Base-by-base conservation (phyloP, 495 filamentous ascomycete genomes). In the Penicillium taxi region DNA sequence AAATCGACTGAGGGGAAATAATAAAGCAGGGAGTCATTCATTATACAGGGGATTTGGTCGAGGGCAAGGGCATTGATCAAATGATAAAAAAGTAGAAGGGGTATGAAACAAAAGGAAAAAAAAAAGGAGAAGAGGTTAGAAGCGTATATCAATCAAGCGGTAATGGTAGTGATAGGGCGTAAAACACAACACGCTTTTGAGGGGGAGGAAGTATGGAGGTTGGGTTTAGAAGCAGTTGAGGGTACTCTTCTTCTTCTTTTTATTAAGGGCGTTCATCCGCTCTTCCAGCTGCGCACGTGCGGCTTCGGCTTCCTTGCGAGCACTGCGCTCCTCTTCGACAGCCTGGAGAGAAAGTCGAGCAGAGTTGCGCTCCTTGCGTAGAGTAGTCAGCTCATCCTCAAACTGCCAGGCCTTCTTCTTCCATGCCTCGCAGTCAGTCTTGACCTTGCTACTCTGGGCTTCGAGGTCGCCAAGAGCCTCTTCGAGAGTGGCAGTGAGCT, bases 381-480 rank as follows among this genome's bases (percentile, higher is more conserved):
- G 70, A 17, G 78, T 75, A 35, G 72, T 71, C 20, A 94, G 61
- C 63, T 98, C 91, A 17, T 75, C 66, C 55, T 96, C 90, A 18
- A 90, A 70, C 39, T 74, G 70, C 58, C 64, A 72, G 22, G 82
- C 81, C 59, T 89, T 86, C 64, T 81, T 84, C 59, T 82, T 86
- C 81, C 88, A 95, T 24, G 68, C 74, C n/a, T 96, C 88, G 56
- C 81, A 77, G 54, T 98, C 91, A 11, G 62, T 55, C 69, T 89
- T 93, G 61, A 82, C 75, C 64, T 85, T 85, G 61, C 82, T 88
- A 53, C 78, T 82, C 46, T 90, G 84, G 32, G 74, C 67, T 61
- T 98, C 91, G 12, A 96, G 80, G 51, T 96, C 93, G 5, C 85
- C 86, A 26, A 98, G 73, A 16, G 91, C 93, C 63, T 96, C 90